Evolutionary conservation across 306 rosid species (phyloP), one percentile per base, ranked within the genome.

Genomic region (Glycine soja): DNA sequence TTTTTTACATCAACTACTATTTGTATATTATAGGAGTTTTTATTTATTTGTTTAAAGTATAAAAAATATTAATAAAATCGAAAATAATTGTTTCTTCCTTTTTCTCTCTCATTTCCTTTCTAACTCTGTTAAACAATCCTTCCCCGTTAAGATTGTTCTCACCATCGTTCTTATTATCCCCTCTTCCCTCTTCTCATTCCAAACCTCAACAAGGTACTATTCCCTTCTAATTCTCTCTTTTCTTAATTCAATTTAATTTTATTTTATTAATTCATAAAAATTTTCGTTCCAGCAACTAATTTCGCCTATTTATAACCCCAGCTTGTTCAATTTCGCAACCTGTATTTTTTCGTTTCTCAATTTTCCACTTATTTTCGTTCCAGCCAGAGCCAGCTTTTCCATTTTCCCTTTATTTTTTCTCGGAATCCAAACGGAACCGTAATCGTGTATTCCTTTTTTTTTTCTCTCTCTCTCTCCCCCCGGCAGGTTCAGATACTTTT

Each of bases 141-240:
- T 80, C 90, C 46, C n/a, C 79, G 24, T 78, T 74, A 87, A 90
- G 89, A 81, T 88, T 92, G 90, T 79, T 62, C 52, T 54, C 46
- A 8, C 63, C 32, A 63, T 54, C 82, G 9, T 61, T 62, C 50
- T 34, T 53, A 59, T 79, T 48, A 56, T 63, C 62, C 67, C 46
- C 30, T 13, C 61, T n/a, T 71, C 38, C 3, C 73, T 83, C 13
- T 45, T 38, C 72, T 58, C 59, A 66, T 43, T 73, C 36, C 19
- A n/a, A 70, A 15, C 13, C 69, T 65, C 81, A 46, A 45, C 16
- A 76, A 86, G 90, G 91, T 90, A 84, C 48, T 13, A 24, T 24
- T 42, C 5, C 13, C 15, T n/a, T 1, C 66, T 24, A 59, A 59
- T 19, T 15, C 16, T 56, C 14, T 43, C 30, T 0, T 24, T 24